Base-by-base conservation (phyloP, 1,139 yeast species). In the Magnusiomyces ingens region DNA sequence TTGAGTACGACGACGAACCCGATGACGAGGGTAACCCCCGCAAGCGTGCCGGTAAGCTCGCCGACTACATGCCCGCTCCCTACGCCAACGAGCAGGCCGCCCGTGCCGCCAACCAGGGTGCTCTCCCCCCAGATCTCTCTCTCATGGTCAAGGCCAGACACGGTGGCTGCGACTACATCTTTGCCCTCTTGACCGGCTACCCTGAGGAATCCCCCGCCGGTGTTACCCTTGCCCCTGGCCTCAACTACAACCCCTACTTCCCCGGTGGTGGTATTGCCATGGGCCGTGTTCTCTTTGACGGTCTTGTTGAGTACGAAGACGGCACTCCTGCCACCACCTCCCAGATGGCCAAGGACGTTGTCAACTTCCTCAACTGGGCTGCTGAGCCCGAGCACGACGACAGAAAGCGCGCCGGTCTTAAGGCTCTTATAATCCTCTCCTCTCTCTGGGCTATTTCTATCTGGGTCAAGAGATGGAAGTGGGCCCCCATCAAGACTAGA, bases 161-260 rank as follows among this genome's bases (percentile, higher is more conserved):
- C 52, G 98, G 98, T 71, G 98, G 90, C 64, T 81, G 88, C 71
- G 98, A 94, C 73, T 93, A 94, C 76, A 86, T 93, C 73, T 93
- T 93, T 74, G 75, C 97, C 43, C 77, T 94, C 70, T 84, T 93
- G 75, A 93, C 99, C 60, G 99, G 99, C 70, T 93, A 93, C 79
- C 98, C 98, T 66, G 99, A 93, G 54, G 98, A 93, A 59, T 86
- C 96, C 56, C 99, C 99, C 62, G 98, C 97, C 45, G 99, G 99
- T 77, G 96, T 89, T 59, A 79, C 74, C 52, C 79, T 93, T 68
- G 94, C 98, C 57, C 86, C 88, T 59, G 99, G 98, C 60, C 74
- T 95, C 60, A 93, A 91, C 83, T 94, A 93, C 78, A 94, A 94
- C 81, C 99, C 99, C 70, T 93, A 93, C 80, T 93, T 93, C 96